Conservation (phyloP, 441 rosid genomes). For the Bocquillonia castaneifolia region DNA sequence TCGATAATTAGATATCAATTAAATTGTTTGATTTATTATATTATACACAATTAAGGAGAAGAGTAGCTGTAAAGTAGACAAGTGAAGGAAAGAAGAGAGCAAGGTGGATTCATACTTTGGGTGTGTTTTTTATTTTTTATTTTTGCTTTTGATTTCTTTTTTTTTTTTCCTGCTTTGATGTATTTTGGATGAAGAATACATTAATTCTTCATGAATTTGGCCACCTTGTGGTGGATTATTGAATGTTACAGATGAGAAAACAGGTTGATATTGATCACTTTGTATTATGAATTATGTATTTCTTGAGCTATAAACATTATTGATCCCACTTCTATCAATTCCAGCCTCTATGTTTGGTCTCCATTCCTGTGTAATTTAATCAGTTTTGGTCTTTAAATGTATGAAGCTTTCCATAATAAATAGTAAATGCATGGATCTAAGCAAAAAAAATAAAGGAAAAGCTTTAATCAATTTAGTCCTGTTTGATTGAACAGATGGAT, state of each 20-base stretch:
- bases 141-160: conserved; percentile 16
- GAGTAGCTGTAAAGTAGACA: conserved; percentile 22
- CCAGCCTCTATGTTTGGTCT: conserved; percentile 1
- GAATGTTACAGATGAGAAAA: conserved; percentile 14
- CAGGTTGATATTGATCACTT: conserved; percentile 13
- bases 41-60: conserved; percentile 23
- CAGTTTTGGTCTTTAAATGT: too few relatives aligned
- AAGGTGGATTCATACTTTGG: conserved; percentile 23
- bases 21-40: conserved; percentile 28
- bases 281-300: conserved; percentile 19
- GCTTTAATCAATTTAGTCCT: too few relatives aligned
- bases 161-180: conserved; percentile 21
- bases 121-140: conserved; percentile 29
- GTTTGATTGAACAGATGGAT: too few relatives aligned
- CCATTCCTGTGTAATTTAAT: not conserved
- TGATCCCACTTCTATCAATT: conserved; percentile 4
- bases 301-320: conserved; percentile 28
- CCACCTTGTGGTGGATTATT: conserved; percentile 17
- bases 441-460: too few relatives aligned
- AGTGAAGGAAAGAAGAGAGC: not conserved
- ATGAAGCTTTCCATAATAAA: too few relatives aligned
- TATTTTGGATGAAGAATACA: conserved; percentile 20
- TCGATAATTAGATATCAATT: conserved; percentile 27
- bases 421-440: too few relatives aligned
- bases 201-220: conserved; percentile 9